phyloP scores from a whole-genome alignment of 2,329 filamentous ascomycete genomes.

The Mariannaea sp. region DNA sequence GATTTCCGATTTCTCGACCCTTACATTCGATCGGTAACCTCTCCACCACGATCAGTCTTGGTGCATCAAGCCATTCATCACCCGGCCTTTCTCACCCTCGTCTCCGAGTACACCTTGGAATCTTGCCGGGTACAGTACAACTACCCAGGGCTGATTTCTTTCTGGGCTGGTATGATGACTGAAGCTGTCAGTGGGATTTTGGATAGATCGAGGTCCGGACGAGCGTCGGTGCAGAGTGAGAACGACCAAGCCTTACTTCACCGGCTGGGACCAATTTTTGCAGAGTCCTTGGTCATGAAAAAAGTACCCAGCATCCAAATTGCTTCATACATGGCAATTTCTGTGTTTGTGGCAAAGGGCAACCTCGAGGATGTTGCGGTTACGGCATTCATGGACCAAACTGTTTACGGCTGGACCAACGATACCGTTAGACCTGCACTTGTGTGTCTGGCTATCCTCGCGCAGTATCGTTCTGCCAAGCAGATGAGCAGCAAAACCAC shows the following conservation, averaged over 20 bases:
- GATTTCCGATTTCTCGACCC: conserved; percentile 85
- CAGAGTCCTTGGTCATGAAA: conserved; percentile 76
- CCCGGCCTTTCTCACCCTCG: conserved; percentile 71
- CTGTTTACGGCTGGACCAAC: conserved; percentile 75
- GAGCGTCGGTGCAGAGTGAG: conserved; percentile 75
- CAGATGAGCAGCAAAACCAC: conserved; percentile 72
- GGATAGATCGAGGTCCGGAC: conserved; percentile 75
- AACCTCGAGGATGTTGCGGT: conserved; percentile 78
- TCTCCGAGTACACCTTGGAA: conserved; percentile 80
- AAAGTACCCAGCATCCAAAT: conserved; percentile 79
- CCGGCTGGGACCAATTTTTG: conserved; percentile 69
- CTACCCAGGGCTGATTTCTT: conserved; percentile 78
- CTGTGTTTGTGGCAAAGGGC: conserved; percentile 83
- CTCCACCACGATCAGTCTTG: conserved; percentile 78
- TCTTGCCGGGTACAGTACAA: conserved; percentile 74
- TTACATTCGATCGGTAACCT: conserved; percentile 78
- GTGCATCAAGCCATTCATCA: conserved; percentile 84
- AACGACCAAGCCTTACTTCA: conserved; percentile 80
- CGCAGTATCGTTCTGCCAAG: conserved; percentile 75
- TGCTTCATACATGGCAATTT: conserved; percentile 88
- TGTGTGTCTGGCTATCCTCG: conserved; percentile 79
- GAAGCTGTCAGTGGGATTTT: conserved; percentile 85
- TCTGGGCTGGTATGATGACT: conserved; percentile 88
- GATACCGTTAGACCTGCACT: conserved; percentile 76
- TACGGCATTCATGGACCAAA: conserved; percentile 88